phyloP scores from a whole-genome alignment of 306 rosid genomes.

The Cucurbita maxima region DNA sequence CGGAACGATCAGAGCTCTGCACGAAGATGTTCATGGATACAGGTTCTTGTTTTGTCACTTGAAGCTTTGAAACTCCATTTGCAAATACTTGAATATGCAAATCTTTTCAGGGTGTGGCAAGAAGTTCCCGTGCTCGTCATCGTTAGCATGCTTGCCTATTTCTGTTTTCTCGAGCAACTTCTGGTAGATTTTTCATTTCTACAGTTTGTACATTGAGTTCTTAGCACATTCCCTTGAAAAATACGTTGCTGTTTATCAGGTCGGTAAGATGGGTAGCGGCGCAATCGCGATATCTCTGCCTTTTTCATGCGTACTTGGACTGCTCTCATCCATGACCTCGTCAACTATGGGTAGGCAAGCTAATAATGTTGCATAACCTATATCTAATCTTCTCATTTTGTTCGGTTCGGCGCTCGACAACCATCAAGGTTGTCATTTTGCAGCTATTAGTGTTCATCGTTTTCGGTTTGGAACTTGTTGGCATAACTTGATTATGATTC shows the following conservation, averaged over 20 bases:
- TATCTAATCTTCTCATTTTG: not conserved
- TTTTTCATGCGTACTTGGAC: constrained; percentile 86
- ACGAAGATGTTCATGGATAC: constrained; percentile 40
- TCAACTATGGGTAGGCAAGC: constrained; percentile 84
- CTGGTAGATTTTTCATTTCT: constrained; percentile 35
- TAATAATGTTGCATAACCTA: not conserved
- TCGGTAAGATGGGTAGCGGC: constrained; percentile 47
- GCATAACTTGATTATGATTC: not conserved
- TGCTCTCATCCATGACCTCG: constrained; percentile 84
- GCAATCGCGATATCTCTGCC: constrained; percentile 88
- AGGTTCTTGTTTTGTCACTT: constrained; percentile 24
- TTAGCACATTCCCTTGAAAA: not conserved
- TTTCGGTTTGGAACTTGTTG: not conserved
- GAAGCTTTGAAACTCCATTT: not conserved
- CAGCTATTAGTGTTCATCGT: not conserved
- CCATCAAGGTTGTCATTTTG: not conserved
- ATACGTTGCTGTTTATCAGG: constrained; percentile 32
- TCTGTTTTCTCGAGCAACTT: constrained; percentile 93
- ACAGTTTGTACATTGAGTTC: constrained; percentile 5
- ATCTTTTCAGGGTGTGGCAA: constrained; percentile 71
- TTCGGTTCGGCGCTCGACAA: not conserved
- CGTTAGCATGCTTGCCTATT: constrained; percentile 92
- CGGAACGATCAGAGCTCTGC: constrained; percentile 35
- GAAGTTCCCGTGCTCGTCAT: constrained; percentile 94
- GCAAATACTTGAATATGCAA: not conserved